phyloP scores from a whole-genome alignment of 257 asterid species.

The Perilla frutescens region DNA sequence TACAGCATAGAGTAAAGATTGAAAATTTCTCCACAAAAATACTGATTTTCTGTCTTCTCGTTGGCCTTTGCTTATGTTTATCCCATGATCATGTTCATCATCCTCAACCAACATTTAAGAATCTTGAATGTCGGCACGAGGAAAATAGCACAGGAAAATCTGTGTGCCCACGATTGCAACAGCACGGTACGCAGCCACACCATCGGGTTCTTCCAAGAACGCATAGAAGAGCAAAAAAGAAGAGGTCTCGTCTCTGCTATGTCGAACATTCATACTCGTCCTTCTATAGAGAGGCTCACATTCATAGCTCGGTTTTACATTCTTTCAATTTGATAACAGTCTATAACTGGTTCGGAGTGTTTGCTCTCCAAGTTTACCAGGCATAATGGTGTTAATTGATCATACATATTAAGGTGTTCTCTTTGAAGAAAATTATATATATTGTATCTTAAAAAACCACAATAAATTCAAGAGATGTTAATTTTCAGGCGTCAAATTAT shows the following conservation, averaged over 20 bases:
- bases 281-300: background rate
- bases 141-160: background rate
- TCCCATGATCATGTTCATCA: background rate
- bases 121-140: background rate
- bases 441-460: too few relatives aligned
- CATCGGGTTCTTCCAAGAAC: conserved; percentile 2
- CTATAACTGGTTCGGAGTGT: background rate
- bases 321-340: background rate
- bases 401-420: too few relatives aligned
- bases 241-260: conserved; percentile 10
- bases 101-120: background rate
- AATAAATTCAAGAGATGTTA: too few relatives aligned
- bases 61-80: background rate
- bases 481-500: too few relatives aligned
- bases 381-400: too few relatives aligned
- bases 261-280: background rate
- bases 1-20: conserved; percentile 1
- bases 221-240: conserved; percentile 12
- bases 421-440: too few relatives aligned
- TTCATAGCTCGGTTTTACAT: background rate
- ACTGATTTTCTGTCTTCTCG: background rate
- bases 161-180: background rate
- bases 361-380: too few relatives aligned
- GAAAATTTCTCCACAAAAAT: background rate
- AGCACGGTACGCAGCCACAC: background rate